These are phyloP conservation scores for Sugiyamaella marilandica DNA, from an alignment of 805 yeast genomes.

Conservation along the genomic window DNA sequence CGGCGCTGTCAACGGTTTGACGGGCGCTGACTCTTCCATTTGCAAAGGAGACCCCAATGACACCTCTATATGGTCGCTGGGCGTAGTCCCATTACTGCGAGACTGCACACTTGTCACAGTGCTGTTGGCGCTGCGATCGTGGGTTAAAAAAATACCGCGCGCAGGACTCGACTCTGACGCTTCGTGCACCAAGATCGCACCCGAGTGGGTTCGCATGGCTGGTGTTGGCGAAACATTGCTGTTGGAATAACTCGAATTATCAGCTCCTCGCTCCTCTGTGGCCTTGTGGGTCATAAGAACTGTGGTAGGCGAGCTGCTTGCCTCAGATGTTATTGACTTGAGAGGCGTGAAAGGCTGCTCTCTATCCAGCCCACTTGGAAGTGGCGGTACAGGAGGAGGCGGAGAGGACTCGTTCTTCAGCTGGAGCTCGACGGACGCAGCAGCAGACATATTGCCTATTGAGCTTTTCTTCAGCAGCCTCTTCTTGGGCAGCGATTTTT, in stretches of 20 bases:
- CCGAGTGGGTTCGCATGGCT: conserved; percentile 26
- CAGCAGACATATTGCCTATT: background rate
- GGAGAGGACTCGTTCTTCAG: background rate
- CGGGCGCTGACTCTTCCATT: background rate
- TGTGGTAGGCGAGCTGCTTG: conserved; percentile 12
- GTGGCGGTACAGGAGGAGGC: conserved; percentile 1
- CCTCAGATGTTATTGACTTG: background rate
- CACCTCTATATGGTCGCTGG: background rate
- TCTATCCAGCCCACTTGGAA: background rate
- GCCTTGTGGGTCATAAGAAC: conserved; percentile 13
- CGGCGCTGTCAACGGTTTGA: background rate
- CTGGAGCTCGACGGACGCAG: background rate
- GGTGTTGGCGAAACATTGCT: conserved; percentile 28
- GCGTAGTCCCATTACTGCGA: background rate
- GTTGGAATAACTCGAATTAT: background rate
- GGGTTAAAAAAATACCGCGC: conserved; percentile 26
- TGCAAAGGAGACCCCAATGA: background rate
- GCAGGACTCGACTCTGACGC: conserved; percentile 32
- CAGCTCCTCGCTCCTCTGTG: conserved; percentile 4
- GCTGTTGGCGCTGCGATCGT: conserved; percentile 1
- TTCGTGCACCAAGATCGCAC: conserved; percentile 27
- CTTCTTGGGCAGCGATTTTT: conserved; percentile 2
- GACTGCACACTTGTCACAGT: background rate
- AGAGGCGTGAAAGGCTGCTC: conserved; percentile 10
- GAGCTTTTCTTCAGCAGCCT: conserved; percentile 7